Base-by-base conservation (phyloP, 768 basidiomycete genomes). In the Termitomyces sp. region DNA sequence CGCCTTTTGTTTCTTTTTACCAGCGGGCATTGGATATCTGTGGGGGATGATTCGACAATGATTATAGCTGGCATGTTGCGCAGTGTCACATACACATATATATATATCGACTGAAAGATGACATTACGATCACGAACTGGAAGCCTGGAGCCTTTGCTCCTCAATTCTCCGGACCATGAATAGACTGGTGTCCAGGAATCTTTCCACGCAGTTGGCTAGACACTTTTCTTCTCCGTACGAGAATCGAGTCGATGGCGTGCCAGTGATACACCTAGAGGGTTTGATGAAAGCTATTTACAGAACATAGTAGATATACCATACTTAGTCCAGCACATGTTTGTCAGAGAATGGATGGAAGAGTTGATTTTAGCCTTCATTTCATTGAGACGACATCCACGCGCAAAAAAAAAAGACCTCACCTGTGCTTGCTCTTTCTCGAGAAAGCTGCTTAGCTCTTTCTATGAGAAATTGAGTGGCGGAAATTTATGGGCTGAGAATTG, bases 291-390 rank as follows among this genome's bases (percentile, higher is more conserved):
- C 28, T 13, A n/a, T 32, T 28, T 14, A 5, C 4, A 50, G 32
- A 49, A 51, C 16, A 20, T n/a, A 30, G 41, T 49, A 35, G 54
- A 60, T 49, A 57, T n/a, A 53, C 78, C 84, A 70, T 67, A 95
- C 93, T 95, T 93, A 78, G 94, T 90, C 92, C 93, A 95, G 71
- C 93, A 95, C 75, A 86, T 85, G 67, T 82, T 82, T 18, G 94
- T 95, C 64, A 95, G 80, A 52, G 78, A 82, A 62, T 93, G 93
- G 46, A 95, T 86, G 32, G 82, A 77, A 28, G 82, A 75, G 65
- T 93, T 83, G 52, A 92, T 65, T 61, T 74, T 77, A 20, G 80
- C 80, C 76, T 79, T 58, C 33, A 47, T 50, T 56, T 55, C 16
- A 46, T 63, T 59, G 58, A 62, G 55, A 62, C 23, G 35, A 23